Percentiles rank a stretch among this genome's conserved stretches.
These are phyloP conservation scores for Coemansia nantahalensis DNA, from an alignment of 192 early-diverging fungal genomes.

Conservation along the genomic window DNA sequence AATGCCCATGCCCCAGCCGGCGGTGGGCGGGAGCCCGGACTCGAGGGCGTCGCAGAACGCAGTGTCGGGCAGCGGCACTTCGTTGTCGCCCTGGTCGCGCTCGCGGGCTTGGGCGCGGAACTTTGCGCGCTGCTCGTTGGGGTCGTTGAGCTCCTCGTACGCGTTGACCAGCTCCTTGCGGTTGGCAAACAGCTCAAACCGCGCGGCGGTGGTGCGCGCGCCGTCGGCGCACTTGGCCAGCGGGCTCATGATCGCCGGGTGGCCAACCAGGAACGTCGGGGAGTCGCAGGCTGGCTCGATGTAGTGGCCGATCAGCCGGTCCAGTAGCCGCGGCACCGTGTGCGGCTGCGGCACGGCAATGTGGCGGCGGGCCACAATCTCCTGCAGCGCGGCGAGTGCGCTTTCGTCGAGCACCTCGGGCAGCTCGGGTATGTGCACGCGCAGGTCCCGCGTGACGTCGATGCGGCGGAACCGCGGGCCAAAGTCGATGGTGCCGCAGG, in stretches of 20 bases:
- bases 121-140: slow-evolving; percentile 65
- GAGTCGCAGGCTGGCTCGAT: slow-evolving; percentile 77
- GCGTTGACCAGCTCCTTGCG: slow-evolving; percentile 81
- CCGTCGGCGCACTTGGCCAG: slow-evolving; percentile 62
- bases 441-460: slow-evolving; percentile 56
- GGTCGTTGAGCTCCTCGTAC: slow-evolving; percentile 90
- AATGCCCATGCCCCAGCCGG: slow-evolving; percentile 89
- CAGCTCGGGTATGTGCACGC: slow-evolving; percentile 40
- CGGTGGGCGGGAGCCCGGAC: slow-evolving; percentile 82
- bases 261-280: slow-evolving; percentile 78
- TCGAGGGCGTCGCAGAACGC: slow-evolving; percentile 77
- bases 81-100: slow-evolving; percentile 67
- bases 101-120: slow-evolving; percentile 66
- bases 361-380: slow-evolving; percentile 14
- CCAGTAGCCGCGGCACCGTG: slow-evolving; percentile 68
- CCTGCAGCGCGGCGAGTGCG: slow-evolving; percentile 7
- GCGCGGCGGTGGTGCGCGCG: slow-evolving; percentile 53
- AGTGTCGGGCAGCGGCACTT: slow-evolving; percentile 69
- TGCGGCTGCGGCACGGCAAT: slow-evolving; percentile 53
- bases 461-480: slow-evolving; percentile 57
- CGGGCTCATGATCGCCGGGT: slow-evolving; percentile 80
- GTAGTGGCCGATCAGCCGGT: slow-evolving; percentile 65
- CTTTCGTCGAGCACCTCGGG: slow-evolving; percentile 30
- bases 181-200: slow-evolving; percentile 81
- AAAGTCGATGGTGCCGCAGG: slow-evolving; percentile 49